Percentiles rank a stretch among this genome's conserved stretches.
phyloP scores from a whole-genome alignment of 768 basidiomycete genomes.

The Wakefieldia striispora region DNA sequence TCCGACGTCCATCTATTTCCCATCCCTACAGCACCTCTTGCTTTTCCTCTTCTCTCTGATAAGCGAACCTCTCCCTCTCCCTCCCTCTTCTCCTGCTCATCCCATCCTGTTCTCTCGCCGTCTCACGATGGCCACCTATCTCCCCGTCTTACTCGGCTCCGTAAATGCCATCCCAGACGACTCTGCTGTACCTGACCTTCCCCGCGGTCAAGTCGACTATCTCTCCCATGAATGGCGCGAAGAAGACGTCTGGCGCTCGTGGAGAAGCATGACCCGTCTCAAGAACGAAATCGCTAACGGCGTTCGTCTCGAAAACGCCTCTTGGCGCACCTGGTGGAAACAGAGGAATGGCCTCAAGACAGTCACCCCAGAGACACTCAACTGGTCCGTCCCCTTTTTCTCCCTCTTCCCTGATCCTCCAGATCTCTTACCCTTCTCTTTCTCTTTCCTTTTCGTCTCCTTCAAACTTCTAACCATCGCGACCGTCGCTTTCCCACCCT shows the following conservation, averaged over 20 bases:
- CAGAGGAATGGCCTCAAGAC: constrained; percentile 96
- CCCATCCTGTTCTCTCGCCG: not conserved
- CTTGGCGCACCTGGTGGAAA: constrained; percentile 99
- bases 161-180: constrained; percentile 69
- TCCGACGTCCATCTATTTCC: constrained; percentile 2
- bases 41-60: constrained; percentile 1
- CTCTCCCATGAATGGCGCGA: constrained; percentile 97
- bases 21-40: too few species aligned
- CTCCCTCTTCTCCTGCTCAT: not conserved
- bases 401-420: too few species aligned
- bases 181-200: constrained; percentile 75
- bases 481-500: constrained; percentile 8
- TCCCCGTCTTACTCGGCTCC: constrained; percentile 68
- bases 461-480: not conserved
- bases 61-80: not conserved
- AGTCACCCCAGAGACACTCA: constrained; percentile 93
- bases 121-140: constrained; percentile 56
- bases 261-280: constrained; percentile 97
- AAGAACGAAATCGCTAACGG: constrained; percentile 99
- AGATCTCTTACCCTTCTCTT: constrained; percentile 5
- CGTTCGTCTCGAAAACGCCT: constrained; percentile 92
- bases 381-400: constrained; percentile 69
- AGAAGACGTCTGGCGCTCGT: constrained; percentile 98
- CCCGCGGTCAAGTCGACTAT: constrained; percentile 96
- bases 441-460: not conserved